Evolutionary conservation across 495 filamentous ascomycete species (phyloP), one percentile per base, ranked within the genome.

Genomic region (Podospora pseudocomata): DNA sequence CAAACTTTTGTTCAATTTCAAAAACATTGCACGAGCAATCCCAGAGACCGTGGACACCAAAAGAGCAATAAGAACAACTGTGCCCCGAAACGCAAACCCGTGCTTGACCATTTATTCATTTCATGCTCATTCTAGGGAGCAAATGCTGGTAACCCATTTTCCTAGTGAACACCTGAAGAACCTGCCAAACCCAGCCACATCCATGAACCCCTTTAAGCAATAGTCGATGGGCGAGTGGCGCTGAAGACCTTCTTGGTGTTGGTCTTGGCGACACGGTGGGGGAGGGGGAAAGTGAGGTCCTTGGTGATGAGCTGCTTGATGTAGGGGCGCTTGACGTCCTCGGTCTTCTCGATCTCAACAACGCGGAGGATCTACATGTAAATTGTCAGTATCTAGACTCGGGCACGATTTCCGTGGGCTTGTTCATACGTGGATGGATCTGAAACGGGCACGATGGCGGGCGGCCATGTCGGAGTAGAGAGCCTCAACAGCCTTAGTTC

Each of bases 381-480:
- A 28, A 68, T 70, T 68, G 72, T 83, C 15, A 49, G 39, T 49
- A 49, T 11, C 39, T 2, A 13, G 15, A 3, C 13, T 49, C 9
- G 39, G 9, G 39, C 9, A 3, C 5, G 39, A 16, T 9, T 11
- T 49, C 11, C 39, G 39, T 16, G 54, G 13, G 9, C 32, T 49
- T 15, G 30, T 11, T n/a, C 93, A 65, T 92, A 97, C 94, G 88
- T 96, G 92, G 80, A 99, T 91, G 66, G 93, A 97, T 81, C 96
- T 88, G 87, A 98, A 99, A 74, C 95, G 92, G 75, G 95, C 89
- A 81, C 95, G 92, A 86, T 99, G 95, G 78, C 96, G 91, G 80
- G 96, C 94, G 77, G 95, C 91, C 96, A 99, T 98, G 83, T 99
- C 95, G 85, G 96, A 92, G 88, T 99, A 99, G 80, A 99, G 89